Evolutionary conservation across 2,329 filamentous ascomycete genomes (phyloP), one percentile per base, ranked within the genome.

Genomic region (Canariomyces notabilis): DNA sequence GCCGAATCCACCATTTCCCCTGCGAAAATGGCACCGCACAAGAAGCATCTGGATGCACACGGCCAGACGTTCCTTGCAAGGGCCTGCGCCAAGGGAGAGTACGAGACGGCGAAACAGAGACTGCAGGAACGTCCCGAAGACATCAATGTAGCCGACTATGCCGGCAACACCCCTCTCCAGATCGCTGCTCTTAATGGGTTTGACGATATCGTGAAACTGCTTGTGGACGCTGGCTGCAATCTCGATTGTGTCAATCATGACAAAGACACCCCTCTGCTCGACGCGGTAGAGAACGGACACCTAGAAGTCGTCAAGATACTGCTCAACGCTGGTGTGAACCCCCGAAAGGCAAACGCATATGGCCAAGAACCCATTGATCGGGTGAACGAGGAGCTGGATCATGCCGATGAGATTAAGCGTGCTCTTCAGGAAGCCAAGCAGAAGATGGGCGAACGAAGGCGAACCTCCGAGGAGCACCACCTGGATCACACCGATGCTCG

Each of bases 211-310:
- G 93, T 97, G 32, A 83, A 87, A 62, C 85, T 95, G 43, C 71
- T 98, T 32, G 82, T 98, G 51, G 80, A 87, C 7, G 83, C 88
- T 52, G 87, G 88, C 26, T 95, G 90, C 66, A 85, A 87, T 45
- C 76, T 93, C 37, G 87, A 96, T 59, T 91, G 78, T 59, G 72
- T 83, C 48, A 83, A 85, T 58, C 83, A 88, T 58, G 85, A 89
- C 58, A 89, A 88, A 59, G 93, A 98, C 59, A 97, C 93, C 0
- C 93, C 93, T 21, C 76, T 98, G 29, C 84, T 98, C 44, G 93
- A 98, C 70, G 93, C 93, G 5, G 89, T 97, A 21, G 93, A 97
- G 57, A 98, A 98, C 59, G 88, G 88, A 1, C 90, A 98, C 61
- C 64, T 95, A 6, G 87, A 86, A 15, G 91, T 97, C 4, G 87